Base-by-base conservation (phyloP, 1,139 yeast genomes). In the Protomyces macrosporus region DNA sequence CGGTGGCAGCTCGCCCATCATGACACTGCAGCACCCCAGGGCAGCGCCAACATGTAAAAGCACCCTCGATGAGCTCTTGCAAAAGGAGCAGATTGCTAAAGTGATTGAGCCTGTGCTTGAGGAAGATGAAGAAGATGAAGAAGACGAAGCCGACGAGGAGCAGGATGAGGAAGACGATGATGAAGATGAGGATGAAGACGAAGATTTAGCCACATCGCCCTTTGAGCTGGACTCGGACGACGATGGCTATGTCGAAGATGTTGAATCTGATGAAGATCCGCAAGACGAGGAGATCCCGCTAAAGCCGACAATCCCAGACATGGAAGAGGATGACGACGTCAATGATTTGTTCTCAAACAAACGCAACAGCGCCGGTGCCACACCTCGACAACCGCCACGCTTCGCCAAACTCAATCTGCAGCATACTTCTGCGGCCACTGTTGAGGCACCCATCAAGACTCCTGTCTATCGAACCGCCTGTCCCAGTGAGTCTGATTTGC, bases 101-200 rank as follows among this genome's bases (percentile, higher is more conserved):
- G 62, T 58, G 34, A 58, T 58, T 34, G 62, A 58, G 37, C 53
- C 62, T n/a, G 60, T 55, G 12, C 48, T 53, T 3, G 61, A 62
- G n/a, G 61, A 55, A 14, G 61, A 57, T 10, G 65, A 63, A 3
- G 65, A 57, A 6, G 65, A 63, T 16, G 65, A 62, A 32, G 60
- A 62, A 12, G 53, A 39, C 7, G 55, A 50, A 14, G 52, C 16
- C 6, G 45, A 16, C n/a, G 53, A 35, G 4, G 55, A 52, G 4
- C 55, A 53, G 32, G 53, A 34, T 10, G 14, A n/a, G 30, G 32
- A 56, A 9, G 58, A 48, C 10, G 55, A 36, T 14, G 55, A 30
- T 32, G 51, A 40, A 9, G 56, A 52, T 6, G 54, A 53, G 32
- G 61, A 50, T 12, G 60, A 57, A n/a, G 60, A 53, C 9, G 53